Conservation (phyloP, 2,329 filamentous ascomycete genomes). For the Ophiocordyceps camponoti-saundersi region DNA sequence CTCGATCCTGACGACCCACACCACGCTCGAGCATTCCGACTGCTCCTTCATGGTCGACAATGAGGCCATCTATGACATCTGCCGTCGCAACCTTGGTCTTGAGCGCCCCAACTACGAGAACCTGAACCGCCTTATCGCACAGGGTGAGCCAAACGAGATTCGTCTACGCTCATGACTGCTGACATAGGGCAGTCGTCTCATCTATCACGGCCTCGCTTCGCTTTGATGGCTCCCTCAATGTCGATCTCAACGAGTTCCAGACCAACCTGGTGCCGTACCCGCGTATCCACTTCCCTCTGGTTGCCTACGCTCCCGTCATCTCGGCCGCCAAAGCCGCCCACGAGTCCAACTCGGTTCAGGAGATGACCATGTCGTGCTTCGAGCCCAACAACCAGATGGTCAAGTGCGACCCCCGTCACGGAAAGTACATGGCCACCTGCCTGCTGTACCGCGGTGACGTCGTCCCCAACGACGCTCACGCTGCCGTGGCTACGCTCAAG, state of each 20-base stretch:
- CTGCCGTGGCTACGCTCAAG: conserved; percentile 88
- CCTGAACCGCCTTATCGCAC: conserved; percentile 94
- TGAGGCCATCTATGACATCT: conserved; percentile 99
- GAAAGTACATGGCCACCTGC: conserved; percentile 99
- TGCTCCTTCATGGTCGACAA: conserved; percentile 99
- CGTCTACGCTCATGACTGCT: not conserved
- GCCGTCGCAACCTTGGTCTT: conserved; percentile 90
- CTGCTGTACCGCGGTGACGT: conserved; percentile 97
- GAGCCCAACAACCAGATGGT: conserved; percentile 99
- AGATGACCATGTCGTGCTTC: conserved; percentile 98
- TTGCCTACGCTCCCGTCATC: conserved; percentile 88
- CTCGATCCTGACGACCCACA: conserved; percentile 97
- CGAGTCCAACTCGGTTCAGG: conserved; percentile 94
- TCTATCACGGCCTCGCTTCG: conserved; percentile 97
- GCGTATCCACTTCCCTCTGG: conserved; percentile 97
- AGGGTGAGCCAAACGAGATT: conserved; percentile 40
- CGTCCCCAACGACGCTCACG: conserved; percentile 88
- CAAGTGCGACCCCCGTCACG: conserved; percentile 94
- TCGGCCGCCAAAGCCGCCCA: conserved; percentile 91
- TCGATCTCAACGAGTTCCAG: conserved; percentile 99
- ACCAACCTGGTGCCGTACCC: conserved; percentile 98
- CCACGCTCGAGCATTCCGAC: conserved; percentile 97
- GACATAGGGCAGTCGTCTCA: conserved; percentile 55
- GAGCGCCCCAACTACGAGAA: conserved; percentile 98
- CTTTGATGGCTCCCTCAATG: conserved; percentile 97